Evolutionary conservation across 2,329 filamentous ascomycete species (phyloP), one percentile per base, ranked within the genome.

Genomic region (Fusarium sp.): DNA sequence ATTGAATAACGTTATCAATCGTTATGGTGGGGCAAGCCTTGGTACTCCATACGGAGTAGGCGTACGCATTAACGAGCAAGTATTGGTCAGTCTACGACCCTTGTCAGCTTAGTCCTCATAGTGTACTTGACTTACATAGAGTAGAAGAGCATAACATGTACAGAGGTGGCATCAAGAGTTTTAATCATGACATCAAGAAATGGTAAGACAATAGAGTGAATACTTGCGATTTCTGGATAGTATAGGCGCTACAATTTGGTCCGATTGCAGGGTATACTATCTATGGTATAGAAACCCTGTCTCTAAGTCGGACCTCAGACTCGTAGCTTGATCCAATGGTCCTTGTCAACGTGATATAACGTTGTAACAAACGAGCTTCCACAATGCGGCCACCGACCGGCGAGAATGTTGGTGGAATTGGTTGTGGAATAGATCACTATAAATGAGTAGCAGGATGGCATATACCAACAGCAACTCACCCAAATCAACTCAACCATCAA

Each of bases 1-100:
- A 37, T 41, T 2, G 53, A 13, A 49, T 70, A 67, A 60, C 64
- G 57, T 69, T 67, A 70, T 70, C 49, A 37, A 57, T 55, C 61
- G 40, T 53, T 54, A 40, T 49, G 25, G 45, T 66, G 63, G 63
- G 63, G 54, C 32, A 41, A n/a, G 40, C 22, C 10, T 18, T 41
- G 49, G 42, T 27, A 42, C 18, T n/a, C 18, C 24, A 42, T 53
- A 53, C 34, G 34, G 49, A 42, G 49, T 20, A 53, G 22, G 49
- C 49, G 34, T 29, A 53, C 34, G 34, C 34, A 29, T 22, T 29
- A 42, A 41, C n/a, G n/a, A 41, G 34, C 18, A 14, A 14, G 49
- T 42, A 53, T 53, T 53, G 49, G 49, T 29, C 24, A 16, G 27
- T 42, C 42, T 16, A 42, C n/a, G 6, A 27, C 25, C 49, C 49